Conservation (phyloP, 495 filamentous ascomycete species). For the Cryomyces antarcticus region DNA sequence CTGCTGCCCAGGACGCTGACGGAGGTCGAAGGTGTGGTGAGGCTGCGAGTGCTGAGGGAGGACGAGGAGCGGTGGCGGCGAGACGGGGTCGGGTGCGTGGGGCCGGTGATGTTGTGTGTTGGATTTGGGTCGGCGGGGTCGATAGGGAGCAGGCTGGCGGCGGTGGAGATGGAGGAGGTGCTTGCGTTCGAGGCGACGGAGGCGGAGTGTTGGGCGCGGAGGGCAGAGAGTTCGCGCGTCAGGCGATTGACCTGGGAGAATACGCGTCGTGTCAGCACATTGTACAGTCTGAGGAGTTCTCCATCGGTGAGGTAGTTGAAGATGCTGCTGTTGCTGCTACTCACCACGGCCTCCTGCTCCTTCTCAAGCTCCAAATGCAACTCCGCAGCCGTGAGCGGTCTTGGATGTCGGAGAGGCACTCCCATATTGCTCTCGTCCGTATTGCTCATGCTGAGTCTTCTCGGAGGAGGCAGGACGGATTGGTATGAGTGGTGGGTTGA, state of each 20-base stretch:
- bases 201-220: constrained; percentile 61
- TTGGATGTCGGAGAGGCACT: constrained; percentile 58
- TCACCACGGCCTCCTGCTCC: constrained; percentile 84
- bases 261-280: neutral
- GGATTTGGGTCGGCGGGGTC: constrained; percentile 19
- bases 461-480: constrained; percentile 10
- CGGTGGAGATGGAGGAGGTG: constrained; percentile 43
- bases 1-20: constrained; percentile 21
- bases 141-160: constrained; percentile 14
- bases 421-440: neutral
- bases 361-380: constrained; percentile 74
- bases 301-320: neutral
- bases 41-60: constrained; percentile 34
- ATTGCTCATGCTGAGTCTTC: constrained; percentile 6
- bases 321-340: constrained; percentile 8
- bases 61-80: constrained; percentile 46
- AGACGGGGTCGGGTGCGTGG: constrained; percentile 33
- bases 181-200: constrained; percentile 52
- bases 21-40: constrained; percentile 21
- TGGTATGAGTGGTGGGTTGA: constrained; percentile 4
- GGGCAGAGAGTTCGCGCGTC: constrained; percentile 60
- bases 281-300: too few species aligned
- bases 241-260: constrained; percentile 65
- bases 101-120: constrained; percentile 28
- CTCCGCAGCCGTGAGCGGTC: constrained; percentile 69